These are phyloP conservation scores for Cylindrotheca closterium DNA, from an alignment of 108 stramenopile genomes.

Conservation along the genomic window DNA sequence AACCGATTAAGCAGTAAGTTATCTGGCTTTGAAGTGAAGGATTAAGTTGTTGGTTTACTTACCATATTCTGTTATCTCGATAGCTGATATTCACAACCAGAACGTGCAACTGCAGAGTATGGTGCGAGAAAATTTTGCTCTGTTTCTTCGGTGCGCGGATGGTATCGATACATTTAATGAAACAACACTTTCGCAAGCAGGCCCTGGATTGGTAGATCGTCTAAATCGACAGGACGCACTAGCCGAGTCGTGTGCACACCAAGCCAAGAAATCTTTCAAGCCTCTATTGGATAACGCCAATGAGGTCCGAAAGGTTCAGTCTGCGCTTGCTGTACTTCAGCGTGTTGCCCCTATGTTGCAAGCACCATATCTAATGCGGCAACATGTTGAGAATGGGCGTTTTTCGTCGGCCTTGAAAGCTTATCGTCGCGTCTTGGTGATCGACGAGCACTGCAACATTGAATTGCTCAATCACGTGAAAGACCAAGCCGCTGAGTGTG, in stretches of 20 bases:
- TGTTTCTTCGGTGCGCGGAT: slow-evolving; percentile 88
- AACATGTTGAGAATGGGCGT: slow-evolving; percentile 83
- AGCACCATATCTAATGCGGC: slow-evolving; percentile 81
- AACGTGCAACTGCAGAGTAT: slow-evolving; percentile 77
- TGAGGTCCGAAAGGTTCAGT: slow-evolving; percentile 88
- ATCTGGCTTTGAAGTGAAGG: not conserved
- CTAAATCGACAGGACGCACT: slow-evolving; percentile 72
- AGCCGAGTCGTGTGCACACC: slow-evolving; percentile 68
- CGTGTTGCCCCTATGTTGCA: slow-evolving; percentile 82
- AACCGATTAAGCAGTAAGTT: slow-evolving; percentile 75
- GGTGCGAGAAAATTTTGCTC: slow-evolving; percentile 85
- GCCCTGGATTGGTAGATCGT: slow-evolving; percentile 55
- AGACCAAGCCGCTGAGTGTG: slow-evolving; percentile 76
- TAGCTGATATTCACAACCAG: slow-evolving; percentile 81
- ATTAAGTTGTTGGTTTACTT: not conserved
- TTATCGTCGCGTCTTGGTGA: slow-evolving; percentile 81
- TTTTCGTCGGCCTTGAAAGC: slow-evolving; percentile 84
- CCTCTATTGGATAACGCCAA: slow-evolving; percentile 87
- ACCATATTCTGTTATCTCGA: not conserved
- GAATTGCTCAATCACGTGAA: slow-evolving; percentile 79
- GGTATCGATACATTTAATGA: slow-evolving; percentile 80
- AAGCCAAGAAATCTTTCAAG: slow-evolving; percentile 84
- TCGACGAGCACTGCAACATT: slow-evolving; percentile 73
- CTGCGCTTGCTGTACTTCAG: slow-evolving; percentile 77
- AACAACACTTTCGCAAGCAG: slow-evolving; percentile 35